Evolutionary conservation across 768 basidiomycete genomes (phyloP), one percentile per base, ranked within the genome.

Genomic region (Phlebiopsis gigantea): DNA sequence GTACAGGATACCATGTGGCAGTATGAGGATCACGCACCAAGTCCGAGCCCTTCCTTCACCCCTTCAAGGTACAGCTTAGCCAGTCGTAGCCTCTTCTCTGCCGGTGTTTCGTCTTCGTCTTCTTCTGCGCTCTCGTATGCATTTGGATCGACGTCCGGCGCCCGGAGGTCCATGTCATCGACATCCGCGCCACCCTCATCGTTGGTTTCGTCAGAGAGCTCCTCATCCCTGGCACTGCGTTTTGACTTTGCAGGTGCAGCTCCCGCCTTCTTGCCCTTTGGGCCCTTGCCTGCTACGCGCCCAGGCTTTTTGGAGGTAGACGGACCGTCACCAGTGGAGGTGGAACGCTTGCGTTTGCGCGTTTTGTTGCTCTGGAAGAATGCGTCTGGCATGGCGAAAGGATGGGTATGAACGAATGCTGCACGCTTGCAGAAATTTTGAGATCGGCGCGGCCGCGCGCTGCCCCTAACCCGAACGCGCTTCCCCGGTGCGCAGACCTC

Each of bases 41-140:
- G 48, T 5, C 87, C 76, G 26, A 95, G 70, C 34, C 80, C 69
- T 57, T 87, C 82, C 69, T 90, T 90, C 14, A 98, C 84, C 59
- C 79, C 86, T 58, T 93, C 84, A 41, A 99, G 75, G 70, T 98
- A 98, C 60, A 96, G 70, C 69, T 93, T 89, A 4, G 96, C 95
- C 39, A 99, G 74, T 57, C 97, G 75, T 19, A 99, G 76, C 57
- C 97, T 77, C 72, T 98, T 99, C 76, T 93, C 85, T 0, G 93
- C 93, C 1, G 93, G 91, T 4, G 93, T 96, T 73, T 98, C 96
- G 61, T 85, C 76, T 61, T 85, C 82, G 62, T 94, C 87, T 63
- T 97, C 93, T 42, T 93, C 92, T 5, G 83, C 88, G 62, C 88
- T 89, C 25, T 75, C 78, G 54, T 69, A 69, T 44, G 66, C 65